These are phyloP conservation scores for Aspergillus sp. DNA, from an alignment of 2,329 filamentous ascomycete genomes.

Conservation along the genomic window DNA sequence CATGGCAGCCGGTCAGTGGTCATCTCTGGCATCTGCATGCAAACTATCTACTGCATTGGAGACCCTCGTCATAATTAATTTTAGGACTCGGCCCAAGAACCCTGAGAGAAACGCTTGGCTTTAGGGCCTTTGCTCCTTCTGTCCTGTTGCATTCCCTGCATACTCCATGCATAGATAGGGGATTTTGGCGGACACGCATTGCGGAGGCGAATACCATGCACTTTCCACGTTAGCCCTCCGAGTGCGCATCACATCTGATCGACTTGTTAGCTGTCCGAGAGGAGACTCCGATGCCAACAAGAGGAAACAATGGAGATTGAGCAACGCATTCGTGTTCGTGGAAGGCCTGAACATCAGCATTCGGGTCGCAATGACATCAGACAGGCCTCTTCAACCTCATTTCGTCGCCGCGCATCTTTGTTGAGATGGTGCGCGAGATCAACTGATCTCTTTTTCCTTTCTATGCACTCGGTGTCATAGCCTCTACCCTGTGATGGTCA, in stretches of 20 bases:
- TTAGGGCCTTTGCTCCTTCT: not conserved
- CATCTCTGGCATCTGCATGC: not conserved
- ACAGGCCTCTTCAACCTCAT: not conserved
- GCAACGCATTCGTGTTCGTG: not conserved
- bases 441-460: not conserved
- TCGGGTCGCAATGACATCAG: conserved; percentile 2
- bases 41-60: not conserved
- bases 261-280: not conserved
- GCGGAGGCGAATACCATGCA: conserved; percentile 1
- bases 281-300: not conserved
- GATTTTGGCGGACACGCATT: not conserved
- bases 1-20: conserved; percentile 20
- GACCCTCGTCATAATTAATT: not conserved
- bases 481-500: no score
- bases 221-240: not conserved
- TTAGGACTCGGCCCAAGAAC: not conserved
- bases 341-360: not conserved
- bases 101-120: conserved; percentile 6
- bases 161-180: not conserved
- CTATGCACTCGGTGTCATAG: no score
- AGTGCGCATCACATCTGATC: not conserved
- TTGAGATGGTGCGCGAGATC: not conserved
- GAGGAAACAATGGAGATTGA: not conserved
- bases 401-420: not conserved
- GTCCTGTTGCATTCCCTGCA: not conserved